Base-by-base conservation (phyloP, 257 asterid genomes). In the Apocynum venetum region DNA sequence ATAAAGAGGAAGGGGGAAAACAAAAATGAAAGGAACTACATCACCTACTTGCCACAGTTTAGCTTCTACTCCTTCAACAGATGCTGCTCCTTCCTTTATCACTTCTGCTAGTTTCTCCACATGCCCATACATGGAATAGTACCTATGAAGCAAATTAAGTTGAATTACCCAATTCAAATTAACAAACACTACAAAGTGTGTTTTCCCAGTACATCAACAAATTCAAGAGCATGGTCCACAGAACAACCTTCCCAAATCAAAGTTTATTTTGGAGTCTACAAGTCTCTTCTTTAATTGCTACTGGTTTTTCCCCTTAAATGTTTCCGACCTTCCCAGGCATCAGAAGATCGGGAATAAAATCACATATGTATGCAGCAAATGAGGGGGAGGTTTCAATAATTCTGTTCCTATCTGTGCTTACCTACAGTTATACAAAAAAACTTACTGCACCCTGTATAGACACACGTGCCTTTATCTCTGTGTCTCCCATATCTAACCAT, bases 31-130 rank as follows among this genome's bases (percentile, higher is more conserved):
- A 80, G 77, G 31, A 78, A 59, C 65, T 51, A 70, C 52, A 76
- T 67, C 78, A 78, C 80, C 71, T 67, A 92, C 96, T 89, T 92
- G 94, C 92, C 94, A 92, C 66, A 92, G 77, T 79, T 85, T 92
- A 78, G 93, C 94, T 80, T 92, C 97, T 73, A 92, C 94, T 72
- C 94, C 96, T 89, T 89, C 94, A 66, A 92, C 87, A 51, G 91
- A 85, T 73, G 91, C 82, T 53, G 91, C 92, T 77, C 97, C 96
- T 74, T 90, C 88, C 87, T 86, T 82, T 78, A 92, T 90, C 83
- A 87, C 94, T 77, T 90, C 89, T 8, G 97, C 97, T 73, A 92
- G 90, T 85, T 84, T 92, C 89, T 83, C 97, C 76, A 92, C 94
- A 83, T 90, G 97, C 41, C 93, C 96, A 74, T 89, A 90, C 90